These are phyloP conservation scores for Tubosaeta sp. DNA, from an alignment of 768 basidiomycete genomes.

Conservation along the genomic window DNA sequence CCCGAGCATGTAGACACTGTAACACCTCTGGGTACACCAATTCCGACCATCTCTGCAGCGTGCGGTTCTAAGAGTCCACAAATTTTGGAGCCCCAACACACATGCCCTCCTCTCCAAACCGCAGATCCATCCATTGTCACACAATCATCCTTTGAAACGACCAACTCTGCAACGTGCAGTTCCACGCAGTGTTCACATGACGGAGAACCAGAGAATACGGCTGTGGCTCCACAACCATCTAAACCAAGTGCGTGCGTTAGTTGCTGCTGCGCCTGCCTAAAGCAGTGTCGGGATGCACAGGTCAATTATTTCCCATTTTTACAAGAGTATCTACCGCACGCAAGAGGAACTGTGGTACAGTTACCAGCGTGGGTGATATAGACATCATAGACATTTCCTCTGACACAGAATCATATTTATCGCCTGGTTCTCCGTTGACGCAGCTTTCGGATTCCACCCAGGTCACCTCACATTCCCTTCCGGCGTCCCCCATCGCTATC, in stretches of 20 bases:
- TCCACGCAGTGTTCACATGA: no score
- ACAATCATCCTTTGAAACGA: no score
- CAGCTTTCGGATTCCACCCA: conserved; percentile 7
- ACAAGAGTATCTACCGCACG: conserved; percentile 6
- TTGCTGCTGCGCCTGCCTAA: background rate
- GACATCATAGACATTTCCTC: conserved; percentile 20
- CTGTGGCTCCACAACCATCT: background rate
- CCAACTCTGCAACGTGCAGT: no score
- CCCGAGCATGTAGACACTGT: background rate
- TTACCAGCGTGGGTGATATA: conserved; percentile 12
- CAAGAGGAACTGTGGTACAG: conserved; percentile 1
- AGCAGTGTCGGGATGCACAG: conserved; percentile 11
- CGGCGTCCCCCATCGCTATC: background rate
- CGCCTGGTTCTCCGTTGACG: conserved; percentile 7
- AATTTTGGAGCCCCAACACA: no score
- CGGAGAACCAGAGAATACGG: no score
- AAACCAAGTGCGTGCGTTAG: conserved; percentile 21
- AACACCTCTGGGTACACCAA: no score
- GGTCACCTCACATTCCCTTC: conserved; percentile 6
- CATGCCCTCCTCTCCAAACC: no score
- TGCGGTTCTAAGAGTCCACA: no score
- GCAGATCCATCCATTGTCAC: no score
- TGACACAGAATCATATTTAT: conserved; percentile 7
- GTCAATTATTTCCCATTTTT: conserved; percentile 26
- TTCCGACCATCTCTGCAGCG: background rate